phyloP scores from a whole-genome alignment of 495 filamentous ascomycete species.

The Aspergillus ellipticus region DNA sequence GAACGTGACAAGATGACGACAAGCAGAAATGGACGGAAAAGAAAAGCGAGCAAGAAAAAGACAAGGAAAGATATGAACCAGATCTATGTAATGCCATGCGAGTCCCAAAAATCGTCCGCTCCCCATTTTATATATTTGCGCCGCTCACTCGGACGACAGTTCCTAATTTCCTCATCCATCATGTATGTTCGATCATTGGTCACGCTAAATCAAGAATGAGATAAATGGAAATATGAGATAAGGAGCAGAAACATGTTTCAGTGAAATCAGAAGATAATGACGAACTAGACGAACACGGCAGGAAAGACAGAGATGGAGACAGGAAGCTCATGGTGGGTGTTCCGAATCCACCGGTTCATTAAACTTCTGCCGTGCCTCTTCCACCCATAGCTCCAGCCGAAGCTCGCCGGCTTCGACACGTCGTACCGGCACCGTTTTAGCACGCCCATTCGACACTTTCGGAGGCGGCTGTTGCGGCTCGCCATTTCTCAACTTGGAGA shows the following conservation, averaged over 20 bases:
- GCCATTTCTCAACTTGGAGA: constrained; percentile 39
- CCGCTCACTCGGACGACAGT: constrained; percentile 39
- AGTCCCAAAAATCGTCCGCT: constrained; percentile 44
- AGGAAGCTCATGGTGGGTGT: constrained; percentile 32
- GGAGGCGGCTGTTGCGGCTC: constrained; percentile 37
- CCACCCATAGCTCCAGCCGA: constrained; percentile 53
- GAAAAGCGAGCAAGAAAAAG: constrained; percentile 13
- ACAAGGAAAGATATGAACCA: constrained; percentile 39
- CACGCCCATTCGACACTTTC: constrained; percentile 40
- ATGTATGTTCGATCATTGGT: constrained; percentile 49
- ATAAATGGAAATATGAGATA: constrained; percentile 25
- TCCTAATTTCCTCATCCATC: constrained; percentile 43
- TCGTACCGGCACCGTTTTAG: constrained; percentile 52
- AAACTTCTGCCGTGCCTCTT: constrained; percentile 55
- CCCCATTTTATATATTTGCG: constrained; percentile 47
- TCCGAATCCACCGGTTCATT: constrained; percentile 46
- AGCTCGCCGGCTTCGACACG: constrained; percentile 53
- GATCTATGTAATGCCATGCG: constrained; percentile 49
- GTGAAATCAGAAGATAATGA: constrained; percentile 17
- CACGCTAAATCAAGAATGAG: constrained; percentile 49
- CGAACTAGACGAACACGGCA: constrained; percentile 20
- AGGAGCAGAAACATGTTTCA: constrained; percentile 4
- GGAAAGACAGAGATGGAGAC: constrained; percentile 12
- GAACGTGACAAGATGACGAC: constrained; percentile 14
- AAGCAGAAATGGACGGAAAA: not conserved